Conservation (phyloP, 257 asterid genomes). For the Linderniella brevidens region DNA sequence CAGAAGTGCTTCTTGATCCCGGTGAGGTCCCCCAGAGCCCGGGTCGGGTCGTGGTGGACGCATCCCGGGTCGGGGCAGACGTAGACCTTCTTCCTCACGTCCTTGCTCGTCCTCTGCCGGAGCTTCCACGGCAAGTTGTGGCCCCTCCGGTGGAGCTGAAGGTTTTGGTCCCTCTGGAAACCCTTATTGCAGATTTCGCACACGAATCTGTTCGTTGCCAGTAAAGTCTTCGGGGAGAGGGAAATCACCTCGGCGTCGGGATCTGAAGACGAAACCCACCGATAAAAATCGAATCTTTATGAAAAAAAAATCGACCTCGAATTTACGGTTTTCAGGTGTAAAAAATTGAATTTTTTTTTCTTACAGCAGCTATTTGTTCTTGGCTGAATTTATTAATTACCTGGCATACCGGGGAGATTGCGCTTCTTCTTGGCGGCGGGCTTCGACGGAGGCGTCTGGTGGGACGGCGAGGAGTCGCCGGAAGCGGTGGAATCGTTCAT, state of each 20-base stretch:
- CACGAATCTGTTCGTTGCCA: conserved; percentile 64
- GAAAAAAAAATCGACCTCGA: conserved; percentile 1
- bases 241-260: conserved; percentile 77
- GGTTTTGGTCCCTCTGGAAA: conserved; percentile 72
- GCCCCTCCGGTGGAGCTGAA: conserved; percentile 73
- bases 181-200: conserved; percentile 71
- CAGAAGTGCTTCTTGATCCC: conserved; percentile 75
- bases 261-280: conserved; percentile 18
- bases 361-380: too few relatives aligned
- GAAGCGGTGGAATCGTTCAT: conserved; percentile 31
- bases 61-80: conserved; percentile 60
- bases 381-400: conserved; percentile 17
- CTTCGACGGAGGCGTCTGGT: conserved; percentile 20
- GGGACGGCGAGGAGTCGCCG: conserved; percentile 31
- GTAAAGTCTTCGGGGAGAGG: conserved; percentile 40
- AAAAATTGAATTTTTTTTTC: conserved; percentile 2
- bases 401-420: conserved; percentile 83
- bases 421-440: conserved; percentile 42
- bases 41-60: conserved; percentile 58
- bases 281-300: too few relatives aligned
- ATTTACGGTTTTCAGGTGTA: background rate
- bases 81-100: conserved; percentile 51
- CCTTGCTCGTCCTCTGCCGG: conserved; percentile 45
- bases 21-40: conserved; percentile 70
- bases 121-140: conserved; percentile 78